Evolutionary conservation across 768 basidiomycete genomes (phyloP).

Genomic region (Phallus indusiatus): DNA sequence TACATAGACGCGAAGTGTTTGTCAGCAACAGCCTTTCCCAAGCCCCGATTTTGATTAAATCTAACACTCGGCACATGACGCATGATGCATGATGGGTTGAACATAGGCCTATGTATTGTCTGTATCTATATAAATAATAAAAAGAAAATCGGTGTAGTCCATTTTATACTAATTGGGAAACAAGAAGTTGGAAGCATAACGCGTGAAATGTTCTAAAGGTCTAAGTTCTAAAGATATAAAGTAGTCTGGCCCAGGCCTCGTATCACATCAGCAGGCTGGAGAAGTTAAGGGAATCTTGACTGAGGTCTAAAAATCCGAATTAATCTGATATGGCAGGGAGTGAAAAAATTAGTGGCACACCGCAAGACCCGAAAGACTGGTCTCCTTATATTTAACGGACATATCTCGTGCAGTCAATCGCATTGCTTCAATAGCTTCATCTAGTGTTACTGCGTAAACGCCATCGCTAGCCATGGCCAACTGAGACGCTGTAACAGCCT

Average conservation of each 20-base stretch:
- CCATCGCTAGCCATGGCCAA: conserved; percentile 89
- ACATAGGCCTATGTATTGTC: too few species aligned
- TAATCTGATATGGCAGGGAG: conserved; percentile 5
- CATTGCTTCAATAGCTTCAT: conserved; percentile 96
- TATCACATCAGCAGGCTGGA: conserved; percentile 53
- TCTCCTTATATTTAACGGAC: conserved; percentile 95
- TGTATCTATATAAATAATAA: too few species aligned
- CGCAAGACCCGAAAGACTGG: conserved; percentile 72
- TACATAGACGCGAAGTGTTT: not conserved
- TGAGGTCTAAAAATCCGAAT: conserved; percentile 36
- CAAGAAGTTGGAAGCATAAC: not conserved
- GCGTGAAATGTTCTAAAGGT: not conserved
- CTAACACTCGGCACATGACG: too few species aligned
- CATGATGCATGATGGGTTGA: too few species aligned
- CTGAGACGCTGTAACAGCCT: conserved; percentile 90
- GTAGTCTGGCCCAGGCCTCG: not conserved
- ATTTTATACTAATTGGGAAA: too few species aligned
- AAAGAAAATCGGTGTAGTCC: too few species aligned
- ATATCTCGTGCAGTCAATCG: conserved; percentile 87
- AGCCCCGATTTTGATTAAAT: not conserved
- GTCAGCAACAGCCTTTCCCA: not conserved
- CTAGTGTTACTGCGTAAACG: conserved; percentile 76
- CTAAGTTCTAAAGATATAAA: not conserved
- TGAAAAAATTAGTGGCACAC: conserved; percentile 26
- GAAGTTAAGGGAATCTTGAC: conserved; percentile 81